Conservation (phyloP, 2,329 filamentous ascomycete genomes). For the Apiospora saccharicola region DNA sequence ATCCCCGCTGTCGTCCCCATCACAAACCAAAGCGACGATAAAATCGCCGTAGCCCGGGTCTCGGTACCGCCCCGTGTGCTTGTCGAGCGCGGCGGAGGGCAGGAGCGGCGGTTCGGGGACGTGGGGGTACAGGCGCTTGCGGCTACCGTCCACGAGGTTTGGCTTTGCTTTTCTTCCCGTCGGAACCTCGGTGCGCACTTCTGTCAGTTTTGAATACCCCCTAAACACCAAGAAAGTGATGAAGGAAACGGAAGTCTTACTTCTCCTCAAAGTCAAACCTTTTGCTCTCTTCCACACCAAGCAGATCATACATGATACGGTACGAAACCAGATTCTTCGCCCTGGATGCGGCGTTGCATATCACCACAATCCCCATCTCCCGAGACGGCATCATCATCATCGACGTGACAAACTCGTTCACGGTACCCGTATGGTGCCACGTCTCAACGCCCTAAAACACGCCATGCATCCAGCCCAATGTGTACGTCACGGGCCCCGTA, state of each 20-base stretch:
- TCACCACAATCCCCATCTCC: conserved; percentile 43
- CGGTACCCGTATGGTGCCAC: conserved; percentile 42
- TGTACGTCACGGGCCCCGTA: conserved; percentile 36
- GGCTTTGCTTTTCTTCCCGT: conserved; percentile 2
- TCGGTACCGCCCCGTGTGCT: conserved; percentile 28
- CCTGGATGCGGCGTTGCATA: conserved; percentile 36
- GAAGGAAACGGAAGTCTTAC: conserved; percentile 20
- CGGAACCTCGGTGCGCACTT: neutral
- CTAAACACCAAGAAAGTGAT: neutral
- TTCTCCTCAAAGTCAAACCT: conserved; percentile 29
- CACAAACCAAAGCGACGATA: conserved; percentile 24
- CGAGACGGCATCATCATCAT: conserved; percentile 44
- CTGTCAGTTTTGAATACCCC: neutral
- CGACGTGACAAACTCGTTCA: conserved; percentile 38
- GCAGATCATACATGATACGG: conserved; percentile 41
- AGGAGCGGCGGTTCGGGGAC: conserved; percentile 28
- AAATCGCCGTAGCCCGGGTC: conserved; percentile 30
- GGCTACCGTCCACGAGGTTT: conserved; percentile 26
- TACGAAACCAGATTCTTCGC: conserved; percentile 36
- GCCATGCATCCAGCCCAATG: conserved; percentile 41
- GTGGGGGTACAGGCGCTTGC: conserved; percentile 30
- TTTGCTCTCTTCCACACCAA: conserved; percentile 28
- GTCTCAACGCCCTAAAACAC: conserved; percentile 38
- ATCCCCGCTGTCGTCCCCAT: too few relatives aligned
- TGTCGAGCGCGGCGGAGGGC: conserved; percentile 23